phyloP scores from a whole-genome alignment of 441 rosid genomes.

The Biscutella laevigata region DNA sequence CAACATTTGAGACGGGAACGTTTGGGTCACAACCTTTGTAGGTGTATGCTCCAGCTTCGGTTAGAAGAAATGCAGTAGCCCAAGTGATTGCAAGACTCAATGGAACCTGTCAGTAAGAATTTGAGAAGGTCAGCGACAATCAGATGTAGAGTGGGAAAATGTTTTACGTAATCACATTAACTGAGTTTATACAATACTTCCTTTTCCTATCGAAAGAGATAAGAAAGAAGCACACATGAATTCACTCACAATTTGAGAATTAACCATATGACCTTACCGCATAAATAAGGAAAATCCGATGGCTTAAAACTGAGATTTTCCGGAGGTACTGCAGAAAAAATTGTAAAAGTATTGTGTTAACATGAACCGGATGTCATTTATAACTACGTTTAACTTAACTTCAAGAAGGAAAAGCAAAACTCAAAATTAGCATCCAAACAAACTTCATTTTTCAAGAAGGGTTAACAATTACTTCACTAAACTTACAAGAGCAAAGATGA shows the following conservation, averaged over 20 bases:
- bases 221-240: not conserved
- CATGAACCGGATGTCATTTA: not conserved
- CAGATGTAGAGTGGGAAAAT: not conserved
- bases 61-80: conserved; percentile 78
- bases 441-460: not conserved
- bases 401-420: not conserved
- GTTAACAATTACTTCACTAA: not conserved
- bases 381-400: not conserved
- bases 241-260: not conserved
- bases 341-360: conserved; percentile 9
- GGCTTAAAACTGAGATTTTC: conserved; percentile 86
- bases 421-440: conserved; percentile 4
- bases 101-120: conserved; percentile 59
- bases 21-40: conserved; percentile 76
- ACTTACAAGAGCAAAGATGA: conserved; percentile 90
- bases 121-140: conserved; percentile 12
- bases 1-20: conserved; percentile 65
- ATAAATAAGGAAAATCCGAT: conserved; percentile 82
- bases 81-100: conserved; percentile 86
- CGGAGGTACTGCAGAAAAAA: conserved; percentile 70
- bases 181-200: not conserved
- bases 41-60: conserved; percentile 71
- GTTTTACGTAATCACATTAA: not conserved
- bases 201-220: not conserved
- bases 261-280: conserved; percentile 49